Percentiles rank a stretch among this genome's conserved stretches.
These are phyloP conservation scores for Colletotrichum sp. DNA, from an alignment of 2,329 filamentous ascomycete genomes.

Conservation along the genomic window DNA sequence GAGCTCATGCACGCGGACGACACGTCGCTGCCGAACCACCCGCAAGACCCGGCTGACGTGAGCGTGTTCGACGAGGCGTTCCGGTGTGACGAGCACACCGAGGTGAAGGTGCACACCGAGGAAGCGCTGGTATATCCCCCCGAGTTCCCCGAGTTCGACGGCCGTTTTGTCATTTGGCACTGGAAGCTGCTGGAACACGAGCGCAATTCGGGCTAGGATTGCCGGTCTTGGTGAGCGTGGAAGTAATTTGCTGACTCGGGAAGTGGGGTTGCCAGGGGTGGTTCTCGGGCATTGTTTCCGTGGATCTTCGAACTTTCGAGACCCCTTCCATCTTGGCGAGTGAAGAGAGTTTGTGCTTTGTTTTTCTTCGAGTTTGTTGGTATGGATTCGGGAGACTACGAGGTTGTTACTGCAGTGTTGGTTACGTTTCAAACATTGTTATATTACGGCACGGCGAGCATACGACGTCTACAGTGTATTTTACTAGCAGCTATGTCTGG, in stretches of 20 bases:
- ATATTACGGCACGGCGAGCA: background rate
- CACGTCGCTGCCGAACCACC: constrained; percentile 6
- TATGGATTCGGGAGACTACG: background rate
- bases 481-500: background rate
- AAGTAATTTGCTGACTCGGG: background rate
- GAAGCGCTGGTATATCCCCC: background rate
- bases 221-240: background rate
- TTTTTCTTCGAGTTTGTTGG: background rate
- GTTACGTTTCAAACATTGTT: background rate
- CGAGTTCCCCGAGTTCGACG: constrained; percentile 6
- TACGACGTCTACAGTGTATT: background rate
- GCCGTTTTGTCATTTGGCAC: constrained; percentile 6
- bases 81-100: background rate
- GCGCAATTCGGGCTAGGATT: background rate
- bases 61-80: constrained; percentile 11
- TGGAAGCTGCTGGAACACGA: background rate
- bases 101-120: background rate
- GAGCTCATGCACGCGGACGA: constrained; percentile 19
- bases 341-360: background rate
- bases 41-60: constrained; percentile 1
- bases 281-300: background rate
- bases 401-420: background rate
- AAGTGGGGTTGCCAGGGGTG: background rate
- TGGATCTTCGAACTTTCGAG: background rate
- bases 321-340: background rate